These are phyloP conservation scores for Apiotrichum sp. DNA, from an alignment of 1,284 basidiomycete species.

Conservation along the genomic window DNA sequence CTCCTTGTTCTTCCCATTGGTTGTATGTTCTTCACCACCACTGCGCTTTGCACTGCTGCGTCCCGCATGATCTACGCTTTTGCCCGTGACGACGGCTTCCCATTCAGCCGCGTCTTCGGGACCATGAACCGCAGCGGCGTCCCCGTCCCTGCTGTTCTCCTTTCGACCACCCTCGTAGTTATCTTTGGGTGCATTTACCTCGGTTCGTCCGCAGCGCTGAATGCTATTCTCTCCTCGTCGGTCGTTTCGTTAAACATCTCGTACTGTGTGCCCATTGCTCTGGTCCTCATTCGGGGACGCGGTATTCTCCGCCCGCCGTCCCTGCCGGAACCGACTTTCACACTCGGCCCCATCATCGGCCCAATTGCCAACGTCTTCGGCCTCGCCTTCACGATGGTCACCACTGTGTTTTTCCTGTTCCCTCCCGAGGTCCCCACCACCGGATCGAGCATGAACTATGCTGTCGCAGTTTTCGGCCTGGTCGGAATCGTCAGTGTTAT, in stretches of 20 bases:
- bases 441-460: conserved; percentile 49
- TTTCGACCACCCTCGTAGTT: conserved; percentile 52
- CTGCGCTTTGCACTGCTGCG: conserved; percentile 57
- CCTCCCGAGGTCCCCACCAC: conserved; percentile 47
- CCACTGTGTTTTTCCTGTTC: conserved; percentile 52
- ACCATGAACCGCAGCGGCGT: conserved; percentile 52
- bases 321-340: conserved; percentile 34
- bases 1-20: conserved; percentile 47
- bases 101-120: conserved; percentile 54
- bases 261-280: conserved; percentile 46
- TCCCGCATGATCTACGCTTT: conserved; percentile 66
- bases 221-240: conserved; percentile 48
- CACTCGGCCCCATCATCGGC: conserved; percentile 35
- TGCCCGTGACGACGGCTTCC: conserved; percentile 62
- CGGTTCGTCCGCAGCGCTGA: conserved; percentile 53
- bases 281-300: conserved; percentile 47
- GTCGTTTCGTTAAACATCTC: conserved; percentile 50
- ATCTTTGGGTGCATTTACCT: conserved; percentile 51
- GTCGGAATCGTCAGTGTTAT: conserved; percentile 34
- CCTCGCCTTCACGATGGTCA: conserved; percentile 46
- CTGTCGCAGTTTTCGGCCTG: conserved; percentile 40
- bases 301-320: conserved; percentile 39
- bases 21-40: conserved; percentile 42
- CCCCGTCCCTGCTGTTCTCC: conserved; percentile 56
- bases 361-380: conserved; percentile 40